Conservation (phyloP, 1,139 yeast species). For the Yamadazyma triangularis region DNA sequence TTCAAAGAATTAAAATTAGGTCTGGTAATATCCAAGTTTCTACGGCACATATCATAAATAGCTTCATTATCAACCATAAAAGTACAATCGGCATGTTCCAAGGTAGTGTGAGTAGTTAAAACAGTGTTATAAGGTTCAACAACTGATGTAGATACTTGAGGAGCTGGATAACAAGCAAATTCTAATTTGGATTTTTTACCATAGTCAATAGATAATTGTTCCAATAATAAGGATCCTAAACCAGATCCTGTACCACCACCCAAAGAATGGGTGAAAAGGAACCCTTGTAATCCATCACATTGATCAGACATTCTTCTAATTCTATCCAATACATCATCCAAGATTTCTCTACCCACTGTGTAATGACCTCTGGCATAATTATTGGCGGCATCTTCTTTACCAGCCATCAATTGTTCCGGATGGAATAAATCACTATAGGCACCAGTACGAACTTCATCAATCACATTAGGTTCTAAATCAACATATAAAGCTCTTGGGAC, state of each 20-base stretch:
- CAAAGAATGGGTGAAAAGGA: slow-evolving; percentile 91
- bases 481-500: slow-evolving; percentile 98
- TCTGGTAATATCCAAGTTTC: slow-evolving; percentile 87
- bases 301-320: slow-evolving; percentile 95
- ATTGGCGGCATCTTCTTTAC: slow-evolving; percentile 99
- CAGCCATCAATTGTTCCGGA: slow-evolving; percentile 95
- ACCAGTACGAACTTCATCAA: slow-evolving; percentile 97
- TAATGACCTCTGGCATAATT: slow-evolving; percentile 99
- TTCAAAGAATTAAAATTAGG: slow-evolving; percentile 85
- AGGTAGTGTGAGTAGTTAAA: slow-evolving; percentile 91
- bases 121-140: slow-evolving; percentile 98
- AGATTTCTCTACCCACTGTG: slow-evolving; percentile 93
- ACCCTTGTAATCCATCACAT: slow-evolving; percentile 97
- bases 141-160: slow-evolving; percentile 93
- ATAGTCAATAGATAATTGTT: slow-evolving; percentile 87
- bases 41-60: slow-evolving; percentile 95
- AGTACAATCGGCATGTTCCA: slow-evolving; percentile 98
- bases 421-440: slow-evolving; percentile 88
- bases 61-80: slow-evolving; percentile 99
- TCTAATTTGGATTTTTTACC: slow-evolving; percentile 96
- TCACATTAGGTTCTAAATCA: slow-evolving; percentile 95
- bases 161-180: slow-evolving; percentile 98
- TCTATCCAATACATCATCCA: slow-evolving; percentile 93
- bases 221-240: slow-evolving; percentile 89
- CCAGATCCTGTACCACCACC: slow-evolving; percentile 99